phyloP scores from a whole-genome alignment of 2,329 filamentous ascomycete genomes.

The Sporothrix humicola region DNA sequence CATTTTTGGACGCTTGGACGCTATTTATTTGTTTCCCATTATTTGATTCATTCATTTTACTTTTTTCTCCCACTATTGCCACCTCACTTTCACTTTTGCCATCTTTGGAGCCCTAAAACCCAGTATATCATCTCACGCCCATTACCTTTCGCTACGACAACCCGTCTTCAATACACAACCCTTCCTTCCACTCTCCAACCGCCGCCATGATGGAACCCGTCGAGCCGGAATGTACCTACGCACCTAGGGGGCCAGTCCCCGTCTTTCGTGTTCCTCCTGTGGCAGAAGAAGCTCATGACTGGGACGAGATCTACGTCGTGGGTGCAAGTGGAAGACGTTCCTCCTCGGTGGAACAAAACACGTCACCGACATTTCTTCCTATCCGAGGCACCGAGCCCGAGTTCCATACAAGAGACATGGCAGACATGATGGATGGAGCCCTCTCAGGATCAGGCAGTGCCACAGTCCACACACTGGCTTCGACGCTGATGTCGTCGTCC shows the following conservation, averaged over 20 bases:
- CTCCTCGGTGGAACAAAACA: background rate
- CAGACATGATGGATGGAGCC: constrained; percentile 10
- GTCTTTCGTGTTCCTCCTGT: background rate
- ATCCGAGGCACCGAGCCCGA: background rate
- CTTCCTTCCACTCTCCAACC: background rate
- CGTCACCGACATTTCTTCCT: background rate
- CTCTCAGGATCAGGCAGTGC: background rate
- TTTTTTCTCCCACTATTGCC: background rate
- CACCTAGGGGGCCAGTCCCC: background rate
- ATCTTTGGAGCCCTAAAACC: background rate
- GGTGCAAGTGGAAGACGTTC: background rate
- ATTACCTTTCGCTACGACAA: background rate
- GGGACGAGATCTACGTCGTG: constrained; percentile 29
- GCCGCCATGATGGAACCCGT: background rate
- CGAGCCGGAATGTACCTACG: background rate
- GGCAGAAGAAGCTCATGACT: constrained; percentile 16
- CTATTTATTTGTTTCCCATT: background rate
- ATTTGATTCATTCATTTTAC: background rate
- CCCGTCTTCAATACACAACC: background rate
- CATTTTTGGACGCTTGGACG: background rate
- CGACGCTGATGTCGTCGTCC: background rate
- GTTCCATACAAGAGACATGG: background rate
- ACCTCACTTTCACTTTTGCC: background rate
- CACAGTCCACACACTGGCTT: background rate
- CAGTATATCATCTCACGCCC: too few relatives aligned